Evolutionary conservation across 345 rosid species (phyloP), one percentile per base, ranked within the genome.

Genomic region (Lepidium didymum): DNA sequence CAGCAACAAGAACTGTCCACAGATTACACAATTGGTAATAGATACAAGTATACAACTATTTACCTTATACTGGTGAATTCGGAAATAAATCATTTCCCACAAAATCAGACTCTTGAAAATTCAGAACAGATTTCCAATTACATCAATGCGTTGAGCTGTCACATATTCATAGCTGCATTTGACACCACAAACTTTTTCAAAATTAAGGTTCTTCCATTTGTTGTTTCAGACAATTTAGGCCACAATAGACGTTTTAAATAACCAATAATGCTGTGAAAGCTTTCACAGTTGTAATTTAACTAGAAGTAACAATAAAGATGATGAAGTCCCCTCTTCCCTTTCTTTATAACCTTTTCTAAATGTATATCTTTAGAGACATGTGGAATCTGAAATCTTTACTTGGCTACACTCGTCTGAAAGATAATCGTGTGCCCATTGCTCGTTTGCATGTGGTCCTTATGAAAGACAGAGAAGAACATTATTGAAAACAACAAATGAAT

Each of bases 81-180:
- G 47, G 25, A 49, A 52, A 65, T 27, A 40, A 50, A 49, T 63
- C 14, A 8, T 43, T 33, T 1, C 10, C 45, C 8, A 18, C 52
- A 9, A 5, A 31, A 12, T 21, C 27, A 21, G 15, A 55, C 19
- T 43, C n/a, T 47, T 7, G 51, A 54, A 42, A 0, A 29, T 29
- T 29, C 23, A 66, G 19, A 31, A 29, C 51, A 42, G 43, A 42
- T 43, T 33, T 18, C 44, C 23, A 67, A 49, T 67, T 23, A 10
- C 43, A 54, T 42, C 62, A 67, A 33, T 41, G 19, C 10, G 53
- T 54, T 54, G 14, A 54, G 53, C 15, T 43, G 53, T 66, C 70
- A 31, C 43, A 29, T 29, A 16, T 7, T 6, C 16, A 2, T 16
- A 62, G 25, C 4, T 16, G 53, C 8, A 29, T 10, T 29, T 6